A percentile compares a stretch with the other conserved stretches of the same genome.
phyloP scores from a whole-genome alignment of 805 yeast genomes.

The Monosporozyma solicola region DNA sequence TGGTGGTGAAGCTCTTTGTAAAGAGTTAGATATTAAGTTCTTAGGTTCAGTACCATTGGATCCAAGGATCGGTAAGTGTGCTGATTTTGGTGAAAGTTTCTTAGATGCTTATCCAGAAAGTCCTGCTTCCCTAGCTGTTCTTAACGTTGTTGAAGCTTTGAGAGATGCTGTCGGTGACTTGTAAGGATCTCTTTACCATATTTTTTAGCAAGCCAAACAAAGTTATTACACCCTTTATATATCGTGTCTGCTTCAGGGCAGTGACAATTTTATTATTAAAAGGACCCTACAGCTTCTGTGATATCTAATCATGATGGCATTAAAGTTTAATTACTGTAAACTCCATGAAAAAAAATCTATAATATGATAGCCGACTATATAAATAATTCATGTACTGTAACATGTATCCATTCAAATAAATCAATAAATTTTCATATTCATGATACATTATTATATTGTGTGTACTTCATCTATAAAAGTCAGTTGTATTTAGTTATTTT shows the following conservation, averaged over 20 bases:
- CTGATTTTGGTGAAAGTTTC: conserved; percentile 82
- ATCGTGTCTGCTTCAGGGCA: background rate
- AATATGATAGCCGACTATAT: background rate
- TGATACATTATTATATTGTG: background rate
- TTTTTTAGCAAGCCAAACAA: background rate
- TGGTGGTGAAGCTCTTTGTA: conserved; percentile 80
- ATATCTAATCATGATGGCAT: background rate
- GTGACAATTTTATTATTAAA: background rate
- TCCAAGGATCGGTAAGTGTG: conserved; percentile 83
- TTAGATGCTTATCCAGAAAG: conserved; percentile 80
- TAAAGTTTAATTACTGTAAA: background rate
- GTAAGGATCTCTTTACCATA: conserved; percentile 4
- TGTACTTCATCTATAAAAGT: background rate
- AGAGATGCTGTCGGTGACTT: conserved; percentile 44
- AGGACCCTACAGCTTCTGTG: background rate
- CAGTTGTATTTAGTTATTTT: background rate
- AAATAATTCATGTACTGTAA: background rate
- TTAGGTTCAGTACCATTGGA: conserved; percentile 92
- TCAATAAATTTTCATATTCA: background rate
- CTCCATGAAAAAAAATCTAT: background rate
- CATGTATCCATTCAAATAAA: background rate
- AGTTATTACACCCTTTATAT: background rate
- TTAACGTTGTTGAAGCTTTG: conserved; percentile 69
- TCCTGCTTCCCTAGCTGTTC: conserved; percentile 81
- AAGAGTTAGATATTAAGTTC: conserved; percentile 68